Base-by-base conservation (phyloP, 2,329 filamentous ascomycete species). In the Dactylellina cionopaga region DNA sequence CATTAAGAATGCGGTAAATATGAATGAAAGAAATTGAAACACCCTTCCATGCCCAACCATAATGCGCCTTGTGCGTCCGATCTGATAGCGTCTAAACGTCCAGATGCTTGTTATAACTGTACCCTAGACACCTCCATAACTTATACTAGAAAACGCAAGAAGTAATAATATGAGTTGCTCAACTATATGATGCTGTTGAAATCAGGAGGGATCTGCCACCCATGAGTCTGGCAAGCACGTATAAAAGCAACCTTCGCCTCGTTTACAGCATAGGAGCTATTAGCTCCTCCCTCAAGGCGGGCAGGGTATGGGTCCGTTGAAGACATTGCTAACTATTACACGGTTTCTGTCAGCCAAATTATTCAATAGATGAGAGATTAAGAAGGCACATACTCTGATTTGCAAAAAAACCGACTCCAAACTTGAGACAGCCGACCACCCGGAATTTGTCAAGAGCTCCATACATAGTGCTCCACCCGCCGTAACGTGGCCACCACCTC, bases 401-500 rank as follows among this genome's bases (percentile, higher is more conserved):
- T 96, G 91, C 17, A 96, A 79, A 9, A 97, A 81, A 2, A 96
- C 88, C 49, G 87, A 89, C 78, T 96, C 92, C 75, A 96, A 88
- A 19, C 86, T 88, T 52, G 85, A 87, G 0, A 86, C 88, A 0
- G 90, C 88, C 15, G 85, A 88, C 93, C 93, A 97, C 22, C 92
- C 93, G 7, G 87, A 86, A 79, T 89, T 92, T 0, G 92, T 96
- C 73, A 96, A 84, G 2, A 96, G 84, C 80, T 95, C 75, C 76
- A 77, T 76, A 39, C 88, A 90, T 81, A 97, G 87, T 1, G 92
- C 91, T 0, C 93, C 93, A 25, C 93, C 93, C 0, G 84, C 82
- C 0, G 93, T 96, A 72, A 97, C 89, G 79, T 96, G 91, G 0
- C 92, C 92, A 24, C 93, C 93, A 19, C 92, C 93, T 4, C 92